Evolutionary conservation across 352 stramenopile species (phyloP), one percentile per base, ranked within the genome.

Genomic region (Pythium monospermum): DNA sequence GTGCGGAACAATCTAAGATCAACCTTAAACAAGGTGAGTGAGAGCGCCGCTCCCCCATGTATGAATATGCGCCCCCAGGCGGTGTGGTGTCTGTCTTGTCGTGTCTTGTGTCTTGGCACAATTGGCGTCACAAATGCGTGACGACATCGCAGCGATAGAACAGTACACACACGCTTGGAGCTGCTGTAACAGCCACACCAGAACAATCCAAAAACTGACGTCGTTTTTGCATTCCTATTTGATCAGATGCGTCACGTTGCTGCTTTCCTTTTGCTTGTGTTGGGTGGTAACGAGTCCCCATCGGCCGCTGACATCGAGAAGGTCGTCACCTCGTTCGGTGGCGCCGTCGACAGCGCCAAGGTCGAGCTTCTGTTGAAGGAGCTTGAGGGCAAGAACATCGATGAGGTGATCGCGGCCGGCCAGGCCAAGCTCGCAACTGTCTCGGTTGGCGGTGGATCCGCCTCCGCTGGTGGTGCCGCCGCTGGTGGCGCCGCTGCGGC

Each of bases 161-260:
- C n/a, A n/a, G n/a, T n/a, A n/a, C n/a, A n/a, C n/a, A n/a, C n/a
- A n/a, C n/a, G n/a, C n/a, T n/a, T n/a, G n/a, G n/a, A n/a, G n/a
- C n/a, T n/a, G n/a, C n/a, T n/a, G n/a, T n/a, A n/a, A n/a, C n/a
- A n/a, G n/a, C n/a, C n/a, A n/a, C n/a, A n/a, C n/a, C n/a, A n/a
- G n/a, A n/a, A n/a, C n/a, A n/a, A n/a, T n/a, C n/a, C n/a, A n/a
- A n/a, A n/a, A n/a, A n/a, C n/a, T n/a, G n/a, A n/a, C n/a, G n/a
- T n/a, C n/a, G n/a, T n/a, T n/a, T n/a, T n/a, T n/a, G n/a, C n/a
- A n/a, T n/a, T n/a, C n/a, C n/a, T n/a, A n/a, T n/a, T n/a, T 53
- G 36, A 62, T 28, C 62, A 94, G 83, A 94, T 94, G 83, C 83
- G 83, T 94, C 83, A 94, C 81, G 81, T 94, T 91, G 83, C 83